phyloP scores from a whole-genome alignment of 495 filamentous ascomycete genomes.

The Penicillium argentinense region DNA sequence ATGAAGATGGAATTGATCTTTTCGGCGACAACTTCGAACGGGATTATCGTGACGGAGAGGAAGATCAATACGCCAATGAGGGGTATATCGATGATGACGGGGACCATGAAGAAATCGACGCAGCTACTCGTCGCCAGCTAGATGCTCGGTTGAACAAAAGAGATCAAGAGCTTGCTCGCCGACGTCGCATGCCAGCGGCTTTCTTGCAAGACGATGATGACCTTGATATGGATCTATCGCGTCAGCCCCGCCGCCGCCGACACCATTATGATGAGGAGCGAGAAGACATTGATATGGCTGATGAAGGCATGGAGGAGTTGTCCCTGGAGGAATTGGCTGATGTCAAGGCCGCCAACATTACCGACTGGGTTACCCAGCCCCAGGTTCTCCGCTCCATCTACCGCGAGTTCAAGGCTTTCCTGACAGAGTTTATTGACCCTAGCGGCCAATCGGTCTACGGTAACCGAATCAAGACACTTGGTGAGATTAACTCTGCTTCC shows the following conservation, averaged over 20 bases:
- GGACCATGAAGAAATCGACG: conserved; percentile 72
- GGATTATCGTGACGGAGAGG: conserved; percentile 67
- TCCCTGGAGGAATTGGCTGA: conserved; percentile 89
- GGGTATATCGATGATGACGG: conserved; percentile 78
- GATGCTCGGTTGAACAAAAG: conserved; percentile 80
- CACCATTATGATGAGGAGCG: conserved; percentile 91
- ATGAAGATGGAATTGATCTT: conserved; percentile 90
- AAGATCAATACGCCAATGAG: conserved; percentile 64
- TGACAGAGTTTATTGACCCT: conserved; percentile 92
- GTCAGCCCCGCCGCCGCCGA: conserved; percentile 74
- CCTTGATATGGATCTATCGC: conserved; percentile 74
- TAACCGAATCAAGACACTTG: conserved; percentile 85
- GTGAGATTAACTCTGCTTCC: conserved; percentile 94
- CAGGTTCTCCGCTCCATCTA: conserved; percentile 92
- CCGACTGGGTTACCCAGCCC: conserved; percentile 91
- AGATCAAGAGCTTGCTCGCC: conserved; percentile 75
- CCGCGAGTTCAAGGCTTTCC: conserved; percentile 93
- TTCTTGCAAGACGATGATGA: conserved; percentile 92
- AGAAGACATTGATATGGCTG: conserved; percentile 84
- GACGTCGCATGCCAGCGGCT: conserved; percentile 74
- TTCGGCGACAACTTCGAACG: conserved; percentile 87
- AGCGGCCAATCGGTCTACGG: conserved; percentile 90
- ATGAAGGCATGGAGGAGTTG: conserved; percentile 91
- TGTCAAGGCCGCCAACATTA: conserved; percentile 87
- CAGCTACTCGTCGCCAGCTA: conserved; percentile 69